A percentile compares a stretch with the other conserved stretches of the same genome.
phyloP scores from a whole-genome alignment of 2,329 filamentous ascomycete genomes.

The Pestalotiopsis sp. region DNA sequence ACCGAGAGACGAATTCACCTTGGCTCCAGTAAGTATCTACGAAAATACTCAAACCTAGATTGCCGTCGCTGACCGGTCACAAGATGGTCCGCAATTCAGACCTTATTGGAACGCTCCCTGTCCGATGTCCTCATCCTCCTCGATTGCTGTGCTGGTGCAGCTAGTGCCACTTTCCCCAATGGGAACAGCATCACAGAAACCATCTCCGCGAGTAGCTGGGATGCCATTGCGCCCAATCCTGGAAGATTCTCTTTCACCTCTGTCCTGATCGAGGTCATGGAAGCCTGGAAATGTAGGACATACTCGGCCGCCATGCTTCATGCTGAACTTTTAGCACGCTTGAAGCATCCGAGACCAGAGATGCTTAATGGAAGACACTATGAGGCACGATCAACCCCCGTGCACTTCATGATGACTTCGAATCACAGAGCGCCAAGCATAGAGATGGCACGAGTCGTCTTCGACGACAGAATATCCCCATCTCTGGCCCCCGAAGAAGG shows the following conservation, averaged over 20 bases:
- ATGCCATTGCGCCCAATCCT: constrained; percentile 61
- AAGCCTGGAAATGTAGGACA: constrained; percentile 56
- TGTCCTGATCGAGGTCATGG: constrained; percentile 59
- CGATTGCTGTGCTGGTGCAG: constrained; percentile 63
- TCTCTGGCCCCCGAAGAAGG: constrained; percentile 36
- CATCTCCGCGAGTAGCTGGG: constrained; percentile 65
- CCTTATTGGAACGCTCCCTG: constrained; percentile 56
- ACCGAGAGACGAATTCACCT: constrained; percentile 52
- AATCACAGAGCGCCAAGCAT: constrained; percentile 63
- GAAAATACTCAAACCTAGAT: neutral
- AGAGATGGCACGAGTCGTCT: constrained; percentile 48
- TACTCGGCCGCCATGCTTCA: constrained; percentile 65
- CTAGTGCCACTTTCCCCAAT: constrained; percentile 60
- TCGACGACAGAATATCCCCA: constrained; percentile 35
- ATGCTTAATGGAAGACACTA: constrained; percentile 60
- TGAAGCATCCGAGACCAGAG: constrained; percentile 62
- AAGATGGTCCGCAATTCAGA: constrained; percentile 64
- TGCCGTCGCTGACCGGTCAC: constrained; percentile 17
- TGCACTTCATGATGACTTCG: constrained; percentile 66
- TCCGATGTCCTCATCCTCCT: constrained; percentile 61
- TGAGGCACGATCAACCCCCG: constrained; percentile 60
- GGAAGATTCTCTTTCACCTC: constrained; percentile 63
- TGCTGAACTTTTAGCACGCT: constrained; percentile 59
- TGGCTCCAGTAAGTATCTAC: constrained; percentile 52
- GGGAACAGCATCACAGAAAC: constrained; percentile 63